phyloP scores from a whole-genome alignment of 2,329 filamentous ascomycete genomes.

The Fonsecaea nubica region DNA sequence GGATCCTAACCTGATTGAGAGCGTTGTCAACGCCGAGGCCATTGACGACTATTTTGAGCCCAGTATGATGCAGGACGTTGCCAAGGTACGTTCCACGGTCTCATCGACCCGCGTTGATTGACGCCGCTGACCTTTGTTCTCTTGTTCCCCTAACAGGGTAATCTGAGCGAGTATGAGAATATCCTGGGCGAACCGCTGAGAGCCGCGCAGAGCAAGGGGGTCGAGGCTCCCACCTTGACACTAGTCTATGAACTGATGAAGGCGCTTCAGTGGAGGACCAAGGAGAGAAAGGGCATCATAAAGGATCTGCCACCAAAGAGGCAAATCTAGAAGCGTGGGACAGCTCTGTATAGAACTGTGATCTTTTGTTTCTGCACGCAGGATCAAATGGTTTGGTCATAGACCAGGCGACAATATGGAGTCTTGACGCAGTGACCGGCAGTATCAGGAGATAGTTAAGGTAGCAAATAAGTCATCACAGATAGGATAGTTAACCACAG shows the following conservation, averaged over 20 bases:
- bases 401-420: too few species aligned
- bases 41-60: conserved; percentile 55
- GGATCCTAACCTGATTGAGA: conserved; percentile 52
- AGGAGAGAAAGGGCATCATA: conserved; percentile 36
- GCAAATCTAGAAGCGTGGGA: too few species aligned
- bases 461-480: too few species aligned
- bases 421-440: too few species aligned
- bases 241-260: conserved; percentile 40
- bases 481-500: too few species aligned
- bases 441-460: too few species aligned
- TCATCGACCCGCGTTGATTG: too few species aligned
- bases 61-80: conserved; percentile 61
- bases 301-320: not conserved
- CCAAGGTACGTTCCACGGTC: conserved; percentile 48
- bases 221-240: conserved; percentile 44
- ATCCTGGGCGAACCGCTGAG: conserved; percentile 63
- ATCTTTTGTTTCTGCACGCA: too few species aligned
- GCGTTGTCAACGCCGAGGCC: conserved; percentile 58
- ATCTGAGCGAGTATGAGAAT: conserved; percentile 63
- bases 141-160: conserved; percentile 48
- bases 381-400: too few species aligned
- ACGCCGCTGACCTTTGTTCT: not conserved
- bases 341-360: too few species aligned
- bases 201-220: conserved; percentile 56
- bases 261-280: conserved; percentile 40